Evolutionary conservation across 202 grass and related monocot genomes (phyloP).

Genomic region (Bolboschoenoplectus hybrid): DNA sequence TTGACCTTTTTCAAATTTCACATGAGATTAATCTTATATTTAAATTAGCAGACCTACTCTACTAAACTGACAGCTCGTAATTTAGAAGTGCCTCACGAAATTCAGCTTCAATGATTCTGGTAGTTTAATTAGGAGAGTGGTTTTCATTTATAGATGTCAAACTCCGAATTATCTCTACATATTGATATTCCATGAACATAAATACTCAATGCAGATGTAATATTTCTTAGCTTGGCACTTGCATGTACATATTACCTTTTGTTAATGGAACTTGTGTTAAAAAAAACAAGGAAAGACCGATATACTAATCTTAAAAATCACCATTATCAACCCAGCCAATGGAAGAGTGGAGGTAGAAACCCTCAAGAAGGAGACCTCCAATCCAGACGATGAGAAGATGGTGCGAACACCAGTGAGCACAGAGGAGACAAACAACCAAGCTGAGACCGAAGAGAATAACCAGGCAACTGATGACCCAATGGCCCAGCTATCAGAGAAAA

Average conservation of each 20-base stretch:
- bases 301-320: conserved; percentile 12
- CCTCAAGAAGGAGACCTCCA: conserved; percentile 49
- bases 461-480: conserved; percentile 48
- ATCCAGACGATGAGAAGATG: conserved; percentile 65
- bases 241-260: neutral
- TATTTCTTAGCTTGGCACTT: conserved; percentile 1
- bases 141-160: neutral
- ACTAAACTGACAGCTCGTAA: neutral
- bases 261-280: neutral
- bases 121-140: neutral
- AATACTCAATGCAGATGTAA: neutral
- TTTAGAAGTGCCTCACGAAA: neutral
- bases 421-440: conserved; percentile 47
- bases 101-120: neutral
- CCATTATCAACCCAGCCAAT: conserved; percentile 39
- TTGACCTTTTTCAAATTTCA: neutral
- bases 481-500: conserved; percentile 67
- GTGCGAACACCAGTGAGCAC: conserved; percentile 53
- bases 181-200: neutral
- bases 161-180: neutral
- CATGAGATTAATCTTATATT: neutral
- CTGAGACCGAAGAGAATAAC: conserved; percentile 47
- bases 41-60: neutral
- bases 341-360: conserved; percentile 41
- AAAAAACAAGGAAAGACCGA: neutral